These are phyloP conservation scores for Aspergillus sp. DNA, from an alignment of 2,329 filamentous ascomycete species.

Conservation along the genomic window DNA sequence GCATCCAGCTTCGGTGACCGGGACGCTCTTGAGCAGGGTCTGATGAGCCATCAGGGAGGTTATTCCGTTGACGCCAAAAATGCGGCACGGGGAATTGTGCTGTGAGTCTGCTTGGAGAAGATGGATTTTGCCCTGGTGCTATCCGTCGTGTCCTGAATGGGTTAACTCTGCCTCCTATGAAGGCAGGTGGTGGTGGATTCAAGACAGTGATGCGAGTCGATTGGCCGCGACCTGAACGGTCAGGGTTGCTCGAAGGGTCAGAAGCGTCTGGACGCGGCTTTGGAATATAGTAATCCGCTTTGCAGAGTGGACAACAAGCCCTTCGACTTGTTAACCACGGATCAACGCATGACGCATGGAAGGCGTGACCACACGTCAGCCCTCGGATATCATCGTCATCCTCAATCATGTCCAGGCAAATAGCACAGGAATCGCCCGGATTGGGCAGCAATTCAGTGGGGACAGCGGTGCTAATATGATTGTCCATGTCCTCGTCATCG, in stretches of 20 bases:
- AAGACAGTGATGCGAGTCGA: slow-evolving; percentile 24
- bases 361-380: slow-evolving; percentile 93
- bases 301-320: slow-evolving; percentile 95
- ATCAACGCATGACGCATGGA: slow-evolving; percentile 93
- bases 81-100: neutral
- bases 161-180: slow-evolving; percentile 27
- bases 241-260: slow-evolving; percentile 26
- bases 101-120: neutral
- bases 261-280: slow-evolving; percentile 71
- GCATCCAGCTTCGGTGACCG: too few relatives aligned
- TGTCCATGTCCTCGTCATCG: slow-evolving; percentile 73
- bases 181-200: slow-evolving; percentile 35
- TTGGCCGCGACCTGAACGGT: slow-evolving; percentile 30
- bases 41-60: too few relatives aligned
- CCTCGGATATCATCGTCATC: slow-evolving; percentile 95
- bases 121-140: neutral
- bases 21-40: too few relatives aligned
- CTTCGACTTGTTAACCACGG: slow-evolving; percentile 93
- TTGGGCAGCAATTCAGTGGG: slow-evolving; percentile 77
- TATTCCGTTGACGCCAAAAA: neutral
- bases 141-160: neutral
- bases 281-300: slow-evolving; percentile 94
- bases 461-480: slow-evolving; percentile 77
- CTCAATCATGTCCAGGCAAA: slow-evolving; percentile 91
- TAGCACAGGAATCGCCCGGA: slow-evolving; percentile 90